Conservation (phyloP, 2,329 filamentous ascomycete species). For the Sclerotinia sclerotiorum region DNA sequence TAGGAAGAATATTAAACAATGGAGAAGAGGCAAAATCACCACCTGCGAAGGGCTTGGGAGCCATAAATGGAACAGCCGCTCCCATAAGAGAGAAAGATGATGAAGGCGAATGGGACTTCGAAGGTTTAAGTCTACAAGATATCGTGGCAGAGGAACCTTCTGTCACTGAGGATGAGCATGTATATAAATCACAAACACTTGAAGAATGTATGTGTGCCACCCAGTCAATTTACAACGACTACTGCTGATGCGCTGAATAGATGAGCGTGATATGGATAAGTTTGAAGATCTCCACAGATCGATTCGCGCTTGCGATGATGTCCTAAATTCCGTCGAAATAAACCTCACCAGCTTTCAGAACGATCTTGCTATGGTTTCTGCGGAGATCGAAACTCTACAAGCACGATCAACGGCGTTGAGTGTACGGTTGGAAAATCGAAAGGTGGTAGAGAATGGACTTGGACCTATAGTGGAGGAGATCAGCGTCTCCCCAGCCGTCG, state of each 20-base stretch:
- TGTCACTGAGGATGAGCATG: conserved; percentile 25
- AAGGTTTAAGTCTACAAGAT: conserved; percentile 71
- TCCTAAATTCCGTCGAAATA: conserved; percentile 86
- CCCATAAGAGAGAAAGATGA: conserved; percentile 53
- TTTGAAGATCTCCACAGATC: conserved; percentile 90
- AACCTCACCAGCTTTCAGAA: conserved; percentile 92
- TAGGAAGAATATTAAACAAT: conserved; percentile 48
- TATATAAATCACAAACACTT: conserved; percentile 59
- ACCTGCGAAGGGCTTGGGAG: conserved; percentile 7
- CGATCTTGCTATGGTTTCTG: conserved; percentile 86
- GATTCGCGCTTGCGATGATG: conserved; percentile 87
- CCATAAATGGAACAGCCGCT: conserved; percentile 24
- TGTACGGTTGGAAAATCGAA: conserved; percentile 82
- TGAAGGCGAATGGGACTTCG: conserved; percentile 73
- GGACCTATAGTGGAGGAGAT: conserved; percentile 90
- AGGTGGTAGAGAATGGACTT: conserved; percentile 82
- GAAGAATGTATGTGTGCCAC: conserved; percentile 66
- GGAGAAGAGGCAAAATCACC: conserved; percentile 30
- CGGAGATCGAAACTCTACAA: conserved; percentile 93
- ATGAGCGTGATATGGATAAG: conserved; percentile 77
- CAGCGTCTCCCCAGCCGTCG: conserved; percentile 78
- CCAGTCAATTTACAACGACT: background rate
- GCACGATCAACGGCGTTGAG: conserved; percentile 81
- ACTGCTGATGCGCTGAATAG: conserved; percentile 44
- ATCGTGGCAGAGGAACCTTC: conserved; percentile 28